Evolutionary conservation across 1,139 yeast species (phyloP), one percentile per base, ranked within the genome.

Genomic region (Nakaseomyces sp.): DNA sequence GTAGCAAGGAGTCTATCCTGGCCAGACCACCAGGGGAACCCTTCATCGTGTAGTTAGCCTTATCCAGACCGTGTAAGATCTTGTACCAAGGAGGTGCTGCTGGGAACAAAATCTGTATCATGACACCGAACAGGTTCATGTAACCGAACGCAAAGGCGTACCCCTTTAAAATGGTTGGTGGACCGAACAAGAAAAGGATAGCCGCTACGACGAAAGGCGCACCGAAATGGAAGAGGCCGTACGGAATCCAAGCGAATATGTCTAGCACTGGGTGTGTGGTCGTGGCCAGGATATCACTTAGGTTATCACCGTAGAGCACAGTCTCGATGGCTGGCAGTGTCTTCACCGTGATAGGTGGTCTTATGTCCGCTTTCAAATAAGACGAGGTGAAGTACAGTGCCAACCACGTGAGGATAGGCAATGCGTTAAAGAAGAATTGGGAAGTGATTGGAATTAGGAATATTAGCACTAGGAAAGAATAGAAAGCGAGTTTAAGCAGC

Each of bases 11-110:
- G 64, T 91, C 99, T 53, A 91, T 87, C 58, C 98, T 75, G 15
- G 82, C 94, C 52, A 91, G 74, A 0, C 99, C 99, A 56, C 98
- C 99, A 3, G 99, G 96, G 1, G 94, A 82, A 16, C 98, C 99
- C 41, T 73, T 73, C 96, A 91, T 89, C 44, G 82, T 70, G 65
- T 93, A 91, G 65, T 87, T 78, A 5, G 98, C 98, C 19, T 96
- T 94, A 49, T 79, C 79, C 51, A 89, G 73, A 1, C 96, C 96
- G 61, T 91, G 81, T 43, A 81, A 66, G 51, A 77, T 78, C 62
- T 88, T 88, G 64, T 93, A 91, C 99, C 99, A 91, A 30, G 99
- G 99, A 25, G 99, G 95, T 48, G 98, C 96, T 42, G 95, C 87
- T 3, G 98, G 97, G 64, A 87, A 88, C 25, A 79, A 53, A 51